Evolutionary conservation across 805 yeast species (phyloP).

Genomic region (Kodamaea restingae): DNA sequence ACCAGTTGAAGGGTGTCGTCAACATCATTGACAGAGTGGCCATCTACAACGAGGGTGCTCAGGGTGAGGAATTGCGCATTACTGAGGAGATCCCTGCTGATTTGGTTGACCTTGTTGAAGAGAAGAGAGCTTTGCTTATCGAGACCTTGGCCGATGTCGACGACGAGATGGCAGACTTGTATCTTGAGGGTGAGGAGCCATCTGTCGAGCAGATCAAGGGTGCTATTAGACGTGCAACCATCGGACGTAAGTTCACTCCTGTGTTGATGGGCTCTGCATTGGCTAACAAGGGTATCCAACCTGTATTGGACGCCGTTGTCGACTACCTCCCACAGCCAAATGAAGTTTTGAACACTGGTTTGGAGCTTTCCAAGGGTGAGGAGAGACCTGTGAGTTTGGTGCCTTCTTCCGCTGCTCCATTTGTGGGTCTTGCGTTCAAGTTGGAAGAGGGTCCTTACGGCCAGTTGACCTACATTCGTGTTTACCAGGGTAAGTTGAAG

Average conservation of each 20-base stretch:
- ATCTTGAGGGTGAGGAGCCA: constrained; percentile 86
- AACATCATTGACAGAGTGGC: constrained; percentile 87
- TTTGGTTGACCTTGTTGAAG: constrained; percentile 77
- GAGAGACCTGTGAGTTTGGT: constrained; percentile 61
- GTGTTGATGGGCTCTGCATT: constrained; percentile 99
- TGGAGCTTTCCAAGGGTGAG: constrained; percentile 59
- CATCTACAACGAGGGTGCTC: constrained; percentile 81
- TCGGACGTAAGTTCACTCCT: constrained; percentile 95
- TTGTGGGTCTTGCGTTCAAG: constrained; percentile 97
- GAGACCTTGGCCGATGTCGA: constrained; percentile 98
- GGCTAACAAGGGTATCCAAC: constrained; percentile 94
- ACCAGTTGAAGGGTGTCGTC: constrained; percentile 79
- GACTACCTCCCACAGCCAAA: constrained; percentile 95
- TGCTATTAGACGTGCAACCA: constrained; percentile 93
- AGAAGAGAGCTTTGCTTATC: constrained; percentile 78
- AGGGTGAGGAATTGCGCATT: constrained; percentile 73
- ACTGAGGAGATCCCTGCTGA: constrained; percentile 72
- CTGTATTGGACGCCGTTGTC: constrained; percentile 91
- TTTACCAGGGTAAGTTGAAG: constrained; percentile 90
- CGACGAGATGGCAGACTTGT: constrained; percentile 93
- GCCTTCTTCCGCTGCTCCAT: constrained; percentile 72
- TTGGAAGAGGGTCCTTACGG: constrained; percentile 98
- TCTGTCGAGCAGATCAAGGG: constrained; percentile 74
- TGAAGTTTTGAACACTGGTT: constrained; percentile 85
- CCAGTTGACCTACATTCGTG: constrained; percentile 94